Conservation (phyloP, 768 basidiomycete species). For the Tricholoma terreum region DNA sequence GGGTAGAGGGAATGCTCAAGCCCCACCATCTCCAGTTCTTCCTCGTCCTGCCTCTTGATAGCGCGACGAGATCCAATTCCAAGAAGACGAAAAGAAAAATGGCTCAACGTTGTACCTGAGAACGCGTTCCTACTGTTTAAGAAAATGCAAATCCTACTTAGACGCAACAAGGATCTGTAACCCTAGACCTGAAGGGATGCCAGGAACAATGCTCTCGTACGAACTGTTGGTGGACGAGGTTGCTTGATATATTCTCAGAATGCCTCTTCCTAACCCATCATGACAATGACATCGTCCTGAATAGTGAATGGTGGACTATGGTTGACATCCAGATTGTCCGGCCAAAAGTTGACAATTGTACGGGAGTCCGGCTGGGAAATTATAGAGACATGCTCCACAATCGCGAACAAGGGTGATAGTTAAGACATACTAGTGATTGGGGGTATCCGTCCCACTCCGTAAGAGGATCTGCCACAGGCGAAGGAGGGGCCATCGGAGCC, state of each 20-base stretch:
- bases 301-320: constrained; percentile 5
- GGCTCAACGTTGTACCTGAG: constrained; percentile 40
- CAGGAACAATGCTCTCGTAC: constrained; percentile 34
- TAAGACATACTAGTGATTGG: constrained; percentile 21
- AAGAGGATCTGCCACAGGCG: constrained; percentile 2
- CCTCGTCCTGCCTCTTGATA: constrained; percentile 33
- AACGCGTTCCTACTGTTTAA: background rate
- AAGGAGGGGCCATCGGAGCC: background rate
- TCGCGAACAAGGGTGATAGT: background rate
- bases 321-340: constrained; percentile 7
- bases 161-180: constrained; percentile 27
- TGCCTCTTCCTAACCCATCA: constrained; percentile 10
- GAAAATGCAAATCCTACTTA: background rate
- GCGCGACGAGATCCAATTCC: constrained; percentile 41
- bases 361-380: constrained; percentile 41
- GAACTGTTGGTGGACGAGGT: constrained; percentile 22
- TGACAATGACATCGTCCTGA: constrained; percentile 9
- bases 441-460: constrained; percentile 35
- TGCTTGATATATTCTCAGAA: constrained; percentile 28
- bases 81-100: constrained; percentile 42
- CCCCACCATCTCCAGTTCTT: constrained; percentile 35
- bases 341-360: constrained; percentile 21
- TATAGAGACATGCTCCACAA: background rate
- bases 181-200: constrained; percentile 29
- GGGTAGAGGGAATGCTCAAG: too few species aligned